These are phyloP conservation scores for Phytopythium boreale DNA, from an alignment of 352 stramenopile species.

Conservation along the genomic window DNA sequence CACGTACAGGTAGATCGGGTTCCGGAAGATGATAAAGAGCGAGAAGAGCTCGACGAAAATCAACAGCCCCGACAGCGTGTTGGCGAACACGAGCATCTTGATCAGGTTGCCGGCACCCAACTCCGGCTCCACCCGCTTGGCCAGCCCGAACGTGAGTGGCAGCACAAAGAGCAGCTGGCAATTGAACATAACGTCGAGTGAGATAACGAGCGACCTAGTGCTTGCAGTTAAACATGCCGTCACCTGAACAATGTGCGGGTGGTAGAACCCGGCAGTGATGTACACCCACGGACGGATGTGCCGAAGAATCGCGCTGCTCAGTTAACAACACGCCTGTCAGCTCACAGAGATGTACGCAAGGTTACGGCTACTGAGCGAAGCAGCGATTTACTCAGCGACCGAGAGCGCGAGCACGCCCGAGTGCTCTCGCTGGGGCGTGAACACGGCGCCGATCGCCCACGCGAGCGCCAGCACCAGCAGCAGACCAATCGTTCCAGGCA, in stretches of 20 bases:
- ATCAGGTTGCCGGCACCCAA: constrained; percentile 59
- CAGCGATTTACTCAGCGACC: constrained; percentile 60
- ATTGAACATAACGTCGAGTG: not conserved
- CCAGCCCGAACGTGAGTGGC: constrained; percentile 58
- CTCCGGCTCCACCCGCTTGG: constrained; percentile 76
- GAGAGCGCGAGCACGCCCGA: constrained; percentile 74
- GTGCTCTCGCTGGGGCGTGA: constrained; percentile 65
- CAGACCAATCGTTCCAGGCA: constrained; percentile 63
- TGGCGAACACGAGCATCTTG: constrained; percentile 73
- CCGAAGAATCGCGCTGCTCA: constrained; percentile 65
- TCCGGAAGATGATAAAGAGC: constrained; percentile 80
- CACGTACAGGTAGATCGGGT: constrained; percentile 76
- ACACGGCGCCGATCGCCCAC: constrained; percentile 69
- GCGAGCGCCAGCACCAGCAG: constrained; percentile 61
- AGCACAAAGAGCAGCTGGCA: constrained; percentile 60
- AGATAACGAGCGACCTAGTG: not conserved
- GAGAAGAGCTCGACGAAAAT: constrained; percentile 80
- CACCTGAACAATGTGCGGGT: constrained; percentile 76
- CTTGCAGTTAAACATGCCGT: not conserved
- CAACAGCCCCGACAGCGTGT: constrained; percentile 60
- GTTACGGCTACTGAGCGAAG: too few species aligned
- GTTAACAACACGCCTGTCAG: not conserved
- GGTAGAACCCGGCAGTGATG: constrained; percentile 82
- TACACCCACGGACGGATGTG: constrained; percentile 88
- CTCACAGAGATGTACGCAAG: not conserved